Percentiles rank a stretch among this genome's conserved stretches.
phyloP scores from a whole-genome alignment of 1,139 yeast species.

The Blastobotrys capitulatus region DNA sequence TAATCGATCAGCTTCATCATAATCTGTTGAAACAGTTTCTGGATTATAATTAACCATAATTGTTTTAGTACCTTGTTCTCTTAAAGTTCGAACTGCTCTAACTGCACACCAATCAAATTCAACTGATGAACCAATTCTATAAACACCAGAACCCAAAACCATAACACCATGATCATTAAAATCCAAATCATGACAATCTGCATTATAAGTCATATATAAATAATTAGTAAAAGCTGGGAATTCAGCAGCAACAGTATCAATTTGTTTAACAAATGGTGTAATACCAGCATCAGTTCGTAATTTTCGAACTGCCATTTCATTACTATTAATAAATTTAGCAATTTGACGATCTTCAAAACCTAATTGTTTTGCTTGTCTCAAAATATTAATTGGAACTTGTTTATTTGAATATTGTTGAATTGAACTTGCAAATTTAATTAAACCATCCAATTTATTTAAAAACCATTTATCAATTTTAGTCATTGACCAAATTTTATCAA shows the following conservation, averaged over 20 bases:
- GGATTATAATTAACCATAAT: slow-evolving; percentile 98
- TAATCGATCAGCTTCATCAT: slow-evolving; percentile 96
- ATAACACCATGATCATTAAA: slow-evolving; percentile 85
- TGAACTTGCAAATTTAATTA: slow-evolving; percentile 63
- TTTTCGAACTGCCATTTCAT: slow-evolving; percentile 90
- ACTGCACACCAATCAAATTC: slow-evolving; percentile 98
- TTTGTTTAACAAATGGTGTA: slow-evolving; percentile 91
- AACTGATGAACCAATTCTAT: slow-evolving; percentile 91
- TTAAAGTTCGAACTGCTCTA: slow-evolving; percentile 87
- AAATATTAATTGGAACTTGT: slow-evolving; percentile 52
- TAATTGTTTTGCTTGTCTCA: slow-evolving; percentile 90
- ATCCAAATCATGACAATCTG: slow-evolving; percentile 77
- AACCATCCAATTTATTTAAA: slow-evolving; percentile 72
- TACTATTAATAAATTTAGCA: slow-evolving; percentile 83
- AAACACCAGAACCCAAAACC: slow-evolving; percentile 92
- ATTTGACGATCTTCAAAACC: slow-evolving; percentile 98
- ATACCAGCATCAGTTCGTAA: slow-evolving; percentile 85
- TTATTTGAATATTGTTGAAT: slow-evolving; percentile 49
- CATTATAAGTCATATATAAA: slow-evolving; percentile 92
- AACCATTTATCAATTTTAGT: slow-evolving; percentile 98
- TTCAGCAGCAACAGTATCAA: slow-evolving; percentile 98
- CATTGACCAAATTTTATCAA: slow-evolving; percentile 85
- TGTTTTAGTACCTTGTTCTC: slow-evolving; percentile 83
- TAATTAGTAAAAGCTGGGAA: slow-evolving; percentile 97
- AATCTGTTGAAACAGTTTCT: slow-evolving; percentile 96